Percentiles rank a stretch among this genome's conserved stretches.
Conservation (phyloP, 139 green algal genomes). For the Chlamydomonas applanata region DNA sequence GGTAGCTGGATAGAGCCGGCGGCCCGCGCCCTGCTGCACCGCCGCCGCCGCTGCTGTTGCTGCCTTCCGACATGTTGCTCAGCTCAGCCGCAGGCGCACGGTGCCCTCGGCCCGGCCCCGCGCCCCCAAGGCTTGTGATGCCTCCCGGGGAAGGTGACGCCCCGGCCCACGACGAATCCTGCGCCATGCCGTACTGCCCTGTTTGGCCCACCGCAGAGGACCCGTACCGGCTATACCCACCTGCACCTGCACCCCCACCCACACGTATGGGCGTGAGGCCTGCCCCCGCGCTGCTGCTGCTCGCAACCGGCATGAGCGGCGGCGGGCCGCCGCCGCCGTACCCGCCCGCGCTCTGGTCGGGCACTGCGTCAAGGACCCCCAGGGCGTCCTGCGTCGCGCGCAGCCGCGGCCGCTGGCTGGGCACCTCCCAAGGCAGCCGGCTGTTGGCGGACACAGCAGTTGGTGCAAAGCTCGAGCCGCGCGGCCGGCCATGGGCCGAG, state of each 20-base stretch:
- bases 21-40: neutral
- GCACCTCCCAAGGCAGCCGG: slow-evolving; percentile 13
- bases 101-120: neutral
- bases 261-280: neutral
- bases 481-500: neutral
- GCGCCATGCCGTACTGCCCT: no score
- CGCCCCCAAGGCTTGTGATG: neutral
- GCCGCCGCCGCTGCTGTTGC: slow-evolving; percentile 1
- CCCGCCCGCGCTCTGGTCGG: neutral
- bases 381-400: neutral
- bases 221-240: no score
- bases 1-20: neutral
- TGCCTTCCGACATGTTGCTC: neutral
- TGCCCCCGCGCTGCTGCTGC: neutral
- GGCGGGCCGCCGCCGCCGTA: neutral
- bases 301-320: neutral
- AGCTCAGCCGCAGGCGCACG: neutral
- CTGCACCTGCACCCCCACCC: no score
- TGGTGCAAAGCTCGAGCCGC: no score
- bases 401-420: slow-evolving; percentile 6
- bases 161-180: no score
- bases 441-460: no score
- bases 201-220: no score
- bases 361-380: no score
- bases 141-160: no score